phyloP scores from a whole-genome alignment of 148 eudicot species.

The Chenopodium album region DNA sequence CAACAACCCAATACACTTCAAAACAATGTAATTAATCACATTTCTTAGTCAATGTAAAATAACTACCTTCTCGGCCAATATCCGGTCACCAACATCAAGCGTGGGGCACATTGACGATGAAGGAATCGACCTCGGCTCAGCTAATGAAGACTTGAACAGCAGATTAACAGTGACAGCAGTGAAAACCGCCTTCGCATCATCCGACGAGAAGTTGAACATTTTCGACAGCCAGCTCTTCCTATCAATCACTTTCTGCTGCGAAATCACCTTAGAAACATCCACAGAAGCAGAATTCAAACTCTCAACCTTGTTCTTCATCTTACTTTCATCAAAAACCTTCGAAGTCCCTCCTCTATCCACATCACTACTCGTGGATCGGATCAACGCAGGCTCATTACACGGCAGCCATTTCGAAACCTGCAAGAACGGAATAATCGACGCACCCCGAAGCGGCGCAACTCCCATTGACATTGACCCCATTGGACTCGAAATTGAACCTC shows the following conservation, averaged over 20 bases:
- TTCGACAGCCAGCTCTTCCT: constrained; percentile 39
- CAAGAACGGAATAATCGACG: constrained; percentile 52
- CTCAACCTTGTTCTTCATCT: not conserved
- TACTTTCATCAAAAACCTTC: constrained; percentile 9
- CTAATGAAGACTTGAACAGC: constrained; percentile 63
- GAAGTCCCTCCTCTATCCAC: constrained; percentile 46
- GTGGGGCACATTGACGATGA: constrained; percentile 84
- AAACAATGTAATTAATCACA: not conserved
- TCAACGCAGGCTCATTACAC: constrained; percentile 45
- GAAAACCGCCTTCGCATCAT: constrained; percentile 77
- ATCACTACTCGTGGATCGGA: constrained; percentile 23
- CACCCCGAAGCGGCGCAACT: constrained; percentile 46
- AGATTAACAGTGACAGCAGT: constrained; percentile 74
- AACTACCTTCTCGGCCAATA: constrained; percentile 85
- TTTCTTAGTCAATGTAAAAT: not conserved
- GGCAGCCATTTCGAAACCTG: constrained; percentile 73
- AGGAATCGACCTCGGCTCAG: constrained; percentile 84
- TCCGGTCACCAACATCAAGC: constrained; percentile 77
- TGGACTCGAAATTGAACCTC: constrained; percentile 16
- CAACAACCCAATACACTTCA: not conserved
- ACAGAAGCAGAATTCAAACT: not conserved
- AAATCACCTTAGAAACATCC: constrained; percentile 11
- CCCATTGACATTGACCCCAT: constrained; percentile 42
- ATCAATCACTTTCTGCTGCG: constrained; percentile 10
- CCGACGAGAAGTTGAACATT: constrained; percentile 49